phyloP scores from a whole-genome alignment of 768 basidiomycete species.

The Psilocybe cyanescens region DNA sequence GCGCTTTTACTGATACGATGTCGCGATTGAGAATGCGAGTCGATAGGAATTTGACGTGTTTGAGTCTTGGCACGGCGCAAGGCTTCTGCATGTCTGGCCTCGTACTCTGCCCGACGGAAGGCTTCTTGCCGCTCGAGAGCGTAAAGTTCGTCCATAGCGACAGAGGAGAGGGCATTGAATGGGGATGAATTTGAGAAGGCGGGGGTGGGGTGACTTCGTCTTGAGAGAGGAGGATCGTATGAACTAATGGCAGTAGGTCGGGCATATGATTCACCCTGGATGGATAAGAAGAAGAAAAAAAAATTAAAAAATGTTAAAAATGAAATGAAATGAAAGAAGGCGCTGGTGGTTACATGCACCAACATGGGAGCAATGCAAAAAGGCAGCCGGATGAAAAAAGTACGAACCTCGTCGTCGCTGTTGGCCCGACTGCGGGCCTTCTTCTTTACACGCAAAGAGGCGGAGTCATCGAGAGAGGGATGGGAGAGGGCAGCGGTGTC shows the following conservation, averaged over 20 bases:
- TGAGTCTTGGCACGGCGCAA: slow-evolving; percentile 72
- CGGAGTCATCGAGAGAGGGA: slow-evolving; percentile 13
- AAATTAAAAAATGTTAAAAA: slow-evolving; percentile 6
- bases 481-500: slow-evolving; percentile 6
- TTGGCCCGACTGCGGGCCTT: slow-evolving; percentile 80
- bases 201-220: slow-evolving; percentile 28
- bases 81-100: slow-evolving; percentile 73
- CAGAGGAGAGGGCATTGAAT: slow-evolving; percentile 69
- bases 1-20: slow-evolving; percentile 60
- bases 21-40: slow-evolving; percentile 22
- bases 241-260: slow-evolving; percentile 56
- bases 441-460: slow-evolving; percentile 58
- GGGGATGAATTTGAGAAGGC: slow-evolving; percentile 41
- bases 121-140: slow-evolving; percentile 89
- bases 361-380: slow-evolving; percentile 3
- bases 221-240: slow-evolving; percentile 44
- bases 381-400: slow-evolving; percentile 13
- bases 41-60: slow-evolving; percentile 33
- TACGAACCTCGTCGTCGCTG: slow-evolving; percentile 82
- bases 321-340: slow-evolving; percentile 14
- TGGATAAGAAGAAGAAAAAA: background rate
- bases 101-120: slow-evolving; percentile 83
- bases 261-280: slow-evolving; percentile 59
- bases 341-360: background rate
- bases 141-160: slow-evolving; percentile 89